Base-by-base conservation (phyloP, 2,329 filamentous ascomycete genomes). In the Fusarium robinianum region DNA sequence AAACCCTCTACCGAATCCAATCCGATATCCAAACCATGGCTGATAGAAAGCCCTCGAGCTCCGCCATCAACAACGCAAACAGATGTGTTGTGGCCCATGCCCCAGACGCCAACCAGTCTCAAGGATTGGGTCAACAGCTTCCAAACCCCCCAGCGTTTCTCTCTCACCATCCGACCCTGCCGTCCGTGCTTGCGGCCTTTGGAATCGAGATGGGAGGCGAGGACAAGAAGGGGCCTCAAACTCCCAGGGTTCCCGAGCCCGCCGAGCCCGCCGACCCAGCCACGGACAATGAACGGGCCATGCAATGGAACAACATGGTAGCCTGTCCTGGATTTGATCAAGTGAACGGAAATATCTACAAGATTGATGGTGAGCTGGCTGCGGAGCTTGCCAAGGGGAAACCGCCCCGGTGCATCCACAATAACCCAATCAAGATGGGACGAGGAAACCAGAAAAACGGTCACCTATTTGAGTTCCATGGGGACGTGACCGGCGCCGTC, bases 1-100 rank as follows among this genome's bases (percentile, higher is more conserved):
- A 71, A 73, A 67, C 76, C 0, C 51, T 58, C 0, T 47, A 75
- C 24, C 50, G 44, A 0, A 57, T 57, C 0, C 50, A 52, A 3
- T 14, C 5, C 0, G 46, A 57, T 0, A 46, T 57, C 0, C 18
- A 26, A 0, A 3, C 5, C 21, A 57, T 57, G 43, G 6, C 47
- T 1, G 34, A 19, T 1, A 27, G 27, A 16, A 40, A 18, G 8
- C 1, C 15, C 1, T 21, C 15, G 2, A 15, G 1, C 11, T 29
- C 22, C 11, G 10, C 6, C 7, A 11, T 8, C 14, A 8, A 14
- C 12, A 9, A 22, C 11, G 12, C n/a, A n/a, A n/a, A n/a, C n/a
- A n/a, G n/a, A n/a, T n/a, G n/a, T n/a, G n/a, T n/a, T n/a, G n/a
- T n/a, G n/a, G n/a, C n/a, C n/a, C n/a, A n/a, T n/a, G n/a, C n/a